Conservation (phyloP, 2,329 filamentous ascomycete genomes). For the Xylaria arbuscula region DNA sequence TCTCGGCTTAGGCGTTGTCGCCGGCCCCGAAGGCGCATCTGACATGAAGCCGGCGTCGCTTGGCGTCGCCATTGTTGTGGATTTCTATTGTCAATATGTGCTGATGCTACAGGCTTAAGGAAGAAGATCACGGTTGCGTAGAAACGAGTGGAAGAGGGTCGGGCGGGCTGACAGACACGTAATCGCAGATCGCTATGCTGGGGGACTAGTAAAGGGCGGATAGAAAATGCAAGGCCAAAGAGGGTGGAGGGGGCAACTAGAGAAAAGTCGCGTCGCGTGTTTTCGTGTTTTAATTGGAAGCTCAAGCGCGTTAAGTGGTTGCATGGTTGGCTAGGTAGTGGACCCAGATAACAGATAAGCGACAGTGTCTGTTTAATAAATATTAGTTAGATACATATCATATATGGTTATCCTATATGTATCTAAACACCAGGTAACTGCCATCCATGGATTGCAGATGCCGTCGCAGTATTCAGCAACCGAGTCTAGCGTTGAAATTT, state of each 20-base stretch:
- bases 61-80: constrained; percentile 60
- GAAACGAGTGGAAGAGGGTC: background rate
- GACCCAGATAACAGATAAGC: background rate
- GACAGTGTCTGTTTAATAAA: background rate
- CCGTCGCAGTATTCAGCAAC: background rate
- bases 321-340: constrained; percentile 18
- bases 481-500: background rate
- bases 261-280: constrained; percentile 36
- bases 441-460: background rate
- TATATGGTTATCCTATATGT: background rate
- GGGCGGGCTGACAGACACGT: background rate
- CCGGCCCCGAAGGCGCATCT: constrained; percentile 60
- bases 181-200: constrained; percentile 24
- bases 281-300: constrained; percentile 28
- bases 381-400: background rate
- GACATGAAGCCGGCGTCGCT: constrained; percentile 71
- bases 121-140: background rate
- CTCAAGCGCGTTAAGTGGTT: constrained; percentile 40
- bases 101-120: background rate
- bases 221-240: constrained; percentile 2
- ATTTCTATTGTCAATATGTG: constrained; percentile 3
- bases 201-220: background rate
- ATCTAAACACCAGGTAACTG: background rate
- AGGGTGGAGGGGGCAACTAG: constrained; percentile 34
- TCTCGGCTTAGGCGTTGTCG: constrained; percentile 58